Evolutionary conservation across 257 asterid species (phyloP).

Genomic region (Buddleja alternifolia): DNA sequence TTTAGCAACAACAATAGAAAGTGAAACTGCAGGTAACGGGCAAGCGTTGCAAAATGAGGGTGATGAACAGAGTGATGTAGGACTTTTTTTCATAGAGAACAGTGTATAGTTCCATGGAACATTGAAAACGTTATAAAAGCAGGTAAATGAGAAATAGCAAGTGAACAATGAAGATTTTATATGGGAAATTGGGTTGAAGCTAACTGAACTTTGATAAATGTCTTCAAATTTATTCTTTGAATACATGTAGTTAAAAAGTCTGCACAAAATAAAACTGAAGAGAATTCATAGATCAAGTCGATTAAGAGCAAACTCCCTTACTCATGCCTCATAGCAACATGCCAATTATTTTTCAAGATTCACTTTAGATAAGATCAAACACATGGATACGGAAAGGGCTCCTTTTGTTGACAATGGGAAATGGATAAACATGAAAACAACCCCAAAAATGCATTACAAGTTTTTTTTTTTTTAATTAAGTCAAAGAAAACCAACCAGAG

Average conservation of each 20-base stretch:
- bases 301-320: not conserved
- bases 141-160: not conserved
- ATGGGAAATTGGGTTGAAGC: not conserved
- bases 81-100: not conserved
- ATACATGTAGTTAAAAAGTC: not conserved
- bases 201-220: not conserved
- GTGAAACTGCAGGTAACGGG: conserved; percentile 13
- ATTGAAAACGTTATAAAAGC: not conserved
- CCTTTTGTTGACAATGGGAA: not conserved
- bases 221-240: not conserved
- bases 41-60: not conserved
- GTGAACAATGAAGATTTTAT: not conserved
- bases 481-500: conserved; percentile 2
- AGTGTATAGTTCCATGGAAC: not conserved
- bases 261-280: not conserved
- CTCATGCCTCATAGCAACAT: not conserved
- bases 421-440: not conserved
- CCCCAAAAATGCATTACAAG: not conserved
- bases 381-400: not conserved
- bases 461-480: not conserved
- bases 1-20: conserved; percentile 24
- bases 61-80: not conserved
- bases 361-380: not conserved
- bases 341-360: not conserved
- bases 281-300: not conserved